These are phyloP conservation scores for Cardamine chenopodiifolia DNA, from an alignment of 345 rosid species.

Conservation along the genomic window DNA sequence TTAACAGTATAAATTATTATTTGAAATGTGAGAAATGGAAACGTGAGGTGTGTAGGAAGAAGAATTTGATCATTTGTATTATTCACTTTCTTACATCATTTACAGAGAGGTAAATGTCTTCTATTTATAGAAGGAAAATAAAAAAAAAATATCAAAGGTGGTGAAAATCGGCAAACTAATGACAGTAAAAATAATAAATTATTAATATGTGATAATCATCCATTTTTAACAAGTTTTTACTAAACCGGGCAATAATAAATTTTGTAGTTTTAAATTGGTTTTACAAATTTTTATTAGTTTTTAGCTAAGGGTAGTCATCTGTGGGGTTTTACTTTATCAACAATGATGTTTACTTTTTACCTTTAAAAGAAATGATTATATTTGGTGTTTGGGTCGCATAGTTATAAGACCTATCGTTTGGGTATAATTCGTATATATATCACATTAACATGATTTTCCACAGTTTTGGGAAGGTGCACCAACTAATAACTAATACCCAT, in stretches of 20 bases:
- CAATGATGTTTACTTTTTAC: neutral
- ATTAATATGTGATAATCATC: too few relatives aligned
- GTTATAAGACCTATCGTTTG: neutral
- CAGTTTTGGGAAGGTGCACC: neutral
- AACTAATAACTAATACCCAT: neutral
- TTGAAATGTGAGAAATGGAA: too few relatives aligned
- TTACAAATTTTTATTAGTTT: neutral
- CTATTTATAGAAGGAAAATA: too few relatives aligned
- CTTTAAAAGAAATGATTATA: neutral
- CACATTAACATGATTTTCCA: neutral
- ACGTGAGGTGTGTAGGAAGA: too few relatives aligned
- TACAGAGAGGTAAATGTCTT: too few relatives aligned
- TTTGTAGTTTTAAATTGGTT: neutral
- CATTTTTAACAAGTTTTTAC: too few relatives aligned
- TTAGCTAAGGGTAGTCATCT: neutral
- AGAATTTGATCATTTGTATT: too few relatives aligned
- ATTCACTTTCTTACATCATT: too few relatives aligned
- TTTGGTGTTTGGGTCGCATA: constrained; percentile 5
- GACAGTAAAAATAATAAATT: too few relatives aligned
- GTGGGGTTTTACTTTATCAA: neutral
- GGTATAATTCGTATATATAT: neutral
- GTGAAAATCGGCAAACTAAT: too few relatives aligned
- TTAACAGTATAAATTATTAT: too few relatives aligned
- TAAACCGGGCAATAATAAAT: neutral
- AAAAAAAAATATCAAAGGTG: too few relatives aligned